These are phyloP conservation scores for Entomortierella chlamydospora DNA, from an alignment of 192 early-diverging fungal genomes.

Conservation along the genomic window DNA sequence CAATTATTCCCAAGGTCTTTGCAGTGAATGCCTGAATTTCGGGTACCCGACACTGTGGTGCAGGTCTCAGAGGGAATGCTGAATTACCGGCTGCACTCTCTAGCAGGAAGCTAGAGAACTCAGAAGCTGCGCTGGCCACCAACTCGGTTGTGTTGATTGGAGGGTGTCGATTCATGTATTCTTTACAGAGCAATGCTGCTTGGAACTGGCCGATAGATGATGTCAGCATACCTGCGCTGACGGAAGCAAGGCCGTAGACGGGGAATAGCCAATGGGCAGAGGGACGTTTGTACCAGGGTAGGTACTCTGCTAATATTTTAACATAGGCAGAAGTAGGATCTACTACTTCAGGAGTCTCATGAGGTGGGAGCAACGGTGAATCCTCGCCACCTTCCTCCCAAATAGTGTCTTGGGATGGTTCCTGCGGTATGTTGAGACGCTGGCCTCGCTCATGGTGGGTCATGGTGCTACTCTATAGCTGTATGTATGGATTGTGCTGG, in stretches of 20 bases:
- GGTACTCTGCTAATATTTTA: constrained; percentile 20
- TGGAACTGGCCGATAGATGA: constrained; percentile 35
- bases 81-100: not conserved
- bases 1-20: constrained; percentile 14
- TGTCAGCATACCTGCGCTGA: constrained; percentile 33
- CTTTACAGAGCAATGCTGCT: constrained; percentile 15
- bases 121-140: not conserved
- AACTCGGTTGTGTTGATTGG: constrained; percentile 12
- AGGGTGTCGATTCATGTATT: constrained; percentile 32
- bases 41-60: constrained; percentile 3
- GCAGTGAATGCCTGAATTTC: constrained; percentile 45
- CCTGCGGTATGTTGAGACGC: not conserved
- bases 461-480: not conserved
- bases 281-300: constrained; percentile 47
- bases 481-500: not conserved
- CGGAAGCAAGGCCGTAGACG: constrained; percentile 6
- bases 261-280: constrained; percentile 32
- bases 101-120: not conserved
- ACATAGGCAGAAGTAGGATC: constrained; percentile 32
- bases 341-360: not conserved
- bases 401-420: not conserved
- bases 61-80: not conserved
- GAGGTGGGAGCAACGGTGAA: not conserved
- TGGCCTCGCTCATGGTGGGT: not conserved
- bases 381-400: constrained; percentile 14